phyloP scores from a whole-genome alignment of 441 rosid genomes.

The Populus hybrid region DNA sequence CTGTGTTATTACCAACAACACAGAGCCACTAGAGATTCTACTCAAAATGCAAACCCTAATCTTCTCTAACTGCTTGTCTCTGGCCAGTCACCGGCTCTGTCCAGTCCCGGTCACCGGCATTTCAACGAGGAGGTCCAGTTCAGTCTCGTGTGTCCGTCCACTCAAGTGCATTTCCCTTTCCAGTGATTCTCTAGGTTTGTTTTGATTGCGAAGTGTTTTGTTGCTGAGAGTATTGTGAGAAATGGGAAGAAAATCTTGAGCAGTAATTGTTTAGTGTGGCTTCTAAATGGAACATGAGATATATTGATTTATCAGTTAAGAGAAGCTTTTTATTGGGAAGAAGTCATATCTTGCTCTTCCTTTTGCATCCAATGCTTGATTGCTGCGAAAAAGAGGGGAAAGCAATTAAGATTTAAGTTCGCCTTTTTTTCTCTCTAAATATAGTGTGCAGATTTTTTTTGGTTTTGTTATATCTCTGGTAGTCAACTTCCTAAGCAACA shows the following conservation, averaged over 20 bases:
- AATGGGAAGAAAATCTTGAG: neutral
- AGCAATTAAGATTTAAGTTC: neutral
- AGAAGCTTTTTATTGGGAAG: neutral
- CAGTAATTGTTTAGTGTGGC: neutral
- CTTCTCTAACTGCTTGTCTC: conserved; percentile 36
- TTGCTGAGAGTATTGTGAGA: neutral
- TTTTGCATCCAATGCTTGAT: conserved; percentile 18
- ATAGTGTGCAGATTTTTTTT: neutral
- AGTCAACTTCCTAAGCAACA: neutral
- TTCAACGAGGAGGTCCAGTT: conserved; percentile 21
- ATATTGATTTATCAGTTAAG: neutral
- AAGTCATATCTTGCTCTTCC: neutral
- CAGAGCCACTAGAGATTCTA: neutral
- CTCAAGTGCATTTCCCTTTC: conserved; percentile 42
- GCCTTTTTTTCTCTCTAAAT: neutral
- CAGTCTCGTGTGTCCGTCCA: conserved; percentile 26
- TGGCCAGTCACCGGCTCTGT: conserved; percentile 23
- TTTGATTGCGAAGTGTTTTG: neutral
- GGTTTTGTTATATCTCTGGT: no score
- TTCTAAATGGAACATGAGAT: neutral
- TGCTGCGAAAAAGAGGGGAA: conserved; percentile 10
- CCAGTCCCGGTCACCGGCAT: conserved; percentile 19
- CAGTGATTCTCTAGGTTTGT: conserved; percentile 39
- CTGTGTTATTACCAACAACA: neutral
- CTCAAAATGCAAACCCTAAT: conserved; percentile 37